Evolutionary conservation across 345 rosid genomes (phyloP).

Genomic region (Alliaria petiolata): DNA sequence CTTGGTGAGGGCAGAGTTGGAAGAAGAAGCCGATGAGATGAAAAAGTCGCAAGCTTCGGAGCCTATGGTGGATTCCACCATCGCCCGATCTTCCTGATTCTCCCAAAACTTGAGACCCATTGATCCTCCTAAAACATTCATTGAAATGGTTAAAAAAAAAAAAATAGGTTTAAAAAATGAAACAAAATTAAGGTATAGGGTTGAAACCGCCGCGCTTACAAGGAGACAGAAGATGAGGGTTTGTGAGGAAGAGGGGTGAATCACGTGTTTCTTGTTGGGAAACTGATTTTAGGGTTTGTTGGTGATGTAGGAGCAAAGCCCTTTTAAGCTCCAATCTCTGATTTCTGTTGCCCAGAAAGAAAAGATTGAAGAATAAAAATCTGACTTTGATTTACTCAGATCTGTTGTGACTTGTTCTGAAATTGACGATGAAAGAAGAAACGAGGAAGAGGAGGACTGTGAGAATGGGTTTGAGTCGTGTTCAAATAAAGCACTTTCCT

Average conservation of each 20-base stretch:
- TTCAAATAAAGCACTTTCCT: not conserved
- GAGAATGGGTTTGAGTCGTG: not conserved
- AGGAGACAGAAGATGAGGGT: not conserved
- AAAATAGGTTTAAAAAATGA: not conserved
- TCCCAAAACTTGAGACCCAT: conserved; percentile 77
- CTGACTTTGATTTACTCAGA: conserved; percentile 12
- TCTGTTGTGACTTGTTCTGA: conserved; percentile 12
- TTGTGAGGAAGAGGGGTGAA: not conserved
- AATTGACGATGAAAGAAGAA: conserved; percentile 9
- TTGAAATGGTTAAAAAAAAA: not conserved
- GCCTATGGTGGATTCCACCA: conserved; percentile 78
- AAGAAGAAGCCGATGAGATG: conserved; percentile 48
- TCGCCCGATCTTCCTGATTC: conserved; percentile 56
- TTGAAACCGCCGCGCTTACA: conserved; percentile 5
- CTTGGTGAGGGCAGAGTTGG: conserved; percentile 32
- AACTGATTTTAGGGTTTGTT: conserved; percentile 13
- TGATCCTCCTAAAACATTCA: conserved; percentile 8
- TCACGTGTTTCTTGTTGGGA: conserved; percentile 29
- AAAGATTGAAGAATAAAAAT: not conserved
- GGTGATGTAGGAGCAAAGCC: not conserved
- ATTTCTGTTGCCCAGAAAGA: not conserved
- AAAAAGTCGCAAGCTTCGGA: conserved; percentile 68
- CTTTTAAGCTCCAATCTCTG: not conserved
- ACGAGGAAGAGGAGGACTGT: no score
- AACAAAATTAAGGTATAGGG: not conserved